Evolutionary conservation across 371 early-diverging fungal species (phyloP), one percentile per base, ranked within the genome.

Genomic region (Rhizopus sp.): DNA sequence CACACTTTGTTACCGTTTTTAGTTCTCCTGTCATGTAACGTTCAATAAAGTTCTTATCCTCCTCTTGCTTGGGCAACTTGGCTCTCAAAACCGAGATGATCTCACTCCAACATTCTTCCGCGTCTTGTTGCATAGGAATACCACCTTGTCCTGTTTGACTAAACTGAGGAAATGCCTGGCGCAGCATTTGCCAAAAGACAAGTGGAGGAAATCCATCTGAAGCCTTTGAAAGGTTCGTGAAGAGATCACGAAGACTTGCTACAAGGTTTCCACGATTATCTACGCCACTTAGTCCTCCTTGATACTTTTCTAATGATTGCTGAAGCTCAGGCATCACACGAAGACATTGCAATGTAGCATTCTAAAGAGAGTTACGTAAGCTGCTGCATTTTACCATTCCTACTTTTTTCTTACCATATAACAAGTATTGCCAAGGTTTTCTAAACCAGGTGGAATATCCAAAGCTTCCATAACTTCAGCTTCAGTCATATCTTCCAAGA

Each of bases 391-490:
- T 46, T 41, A 40, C 16, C 7, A 41, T 34, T n/a, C 17, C 5
- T 13, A 7, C 39, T 41, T 13, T 42, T 13, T 6, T 23, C 50
- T 57, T 78, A 86, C 86, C 94, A 98, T 90, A 66, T 97, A 99
- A 75, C 99, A 99, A 1, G 99, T 99, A 77, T 99, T 99, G n/a
- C 99, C 99, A 37, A 97, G 72, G 65, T 98, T 98, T 35, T 77
- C 79, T 39, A 98, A 77, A 32, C 97, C 99, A 10, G 92, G 80
- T 8, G 97, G 97, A 49, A 96, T 86, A 33, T 95, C 75, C 62
- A 89, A 62, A 16, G 93, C 93, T 71, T 92, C 84, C 2, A 92
- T 89, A 15, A 94, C 65, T 69, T 97, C 83, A 32, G 84, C 81
- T 44, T 94, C 93, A 4, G 93, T 83, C 91, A 97, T 91, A 64